Conservation (phyloP, 2,329 filamentous ascomycete genomes). For the Paecilomyces sp. region DNA sequence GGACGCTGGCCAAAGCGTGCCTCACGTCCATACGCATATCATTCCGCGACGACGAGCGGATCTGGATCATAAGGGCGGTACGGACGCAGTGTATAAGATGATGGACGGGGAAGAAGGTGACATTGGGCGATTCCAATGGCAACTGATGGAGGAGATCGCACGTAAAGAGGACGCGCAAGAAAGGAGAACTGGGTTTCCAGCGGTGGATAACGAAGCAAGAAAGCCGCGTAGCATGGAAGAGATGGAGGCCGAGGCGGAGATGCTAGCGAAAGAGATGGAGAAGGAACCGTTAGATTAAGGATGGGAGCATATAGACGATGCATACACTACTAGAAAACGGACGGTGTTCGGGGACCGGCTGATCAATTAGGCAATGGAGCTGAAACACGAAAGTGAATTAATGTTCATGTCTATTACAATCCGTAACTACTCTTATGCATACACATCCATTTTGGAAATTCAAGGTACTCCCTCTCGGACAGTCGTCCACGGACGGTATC, state of each 20-base stretch:
- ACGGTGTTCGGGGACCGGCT: not conserved
- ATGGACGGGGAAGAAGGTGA: slow-evolving; percentile 83
- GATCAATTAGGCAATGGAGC: not conserved
- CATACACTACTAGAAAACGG: not conserved
- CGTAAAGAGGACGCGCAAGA: slow-evolving; percentile 11
- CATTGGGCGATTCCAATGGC: slow-evolving; percentile 63
- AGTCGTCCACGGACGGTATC: not conserved
- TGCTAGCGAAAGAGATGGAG: slow-evolving; percentile 48
- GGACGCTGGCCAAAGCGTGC: slow-evolving; percentile 86
- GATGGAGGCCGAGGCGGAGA: slow-evolving; percentile 71
- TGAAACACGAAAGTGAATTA: not conserved
- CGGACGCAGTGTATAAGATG: slow-evolving; percentile 72
- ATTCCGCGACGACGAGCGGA: slow-evolving; percentile 64
- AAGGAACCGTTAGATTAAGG: slow-evolving; percentile 24
- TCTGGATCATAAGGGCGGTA: slow-evolving; percentile 49
- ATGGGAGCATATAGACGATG: not conserved
- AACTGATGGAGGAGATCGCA: slow-evolving; percentile 28
- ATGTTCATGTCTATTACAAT: not conserved
- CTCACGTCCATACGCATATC: slow-evolving; percentile 88
- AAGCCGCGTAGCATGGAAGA: slow-evolving; percentile 61
- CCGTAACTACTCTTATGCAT: not conserved
- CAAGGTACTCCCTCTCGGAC: not conserved
- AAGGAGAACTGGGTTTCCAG: slow-evolving; percentile 55
- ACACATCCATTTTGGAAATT: not conserved
- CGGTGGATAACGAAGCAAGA: slow-evolving; percentile 64